Base-by-base conservation (phyloP, 148 eudicot genomes). In the Arbutus unedo region DNA sequence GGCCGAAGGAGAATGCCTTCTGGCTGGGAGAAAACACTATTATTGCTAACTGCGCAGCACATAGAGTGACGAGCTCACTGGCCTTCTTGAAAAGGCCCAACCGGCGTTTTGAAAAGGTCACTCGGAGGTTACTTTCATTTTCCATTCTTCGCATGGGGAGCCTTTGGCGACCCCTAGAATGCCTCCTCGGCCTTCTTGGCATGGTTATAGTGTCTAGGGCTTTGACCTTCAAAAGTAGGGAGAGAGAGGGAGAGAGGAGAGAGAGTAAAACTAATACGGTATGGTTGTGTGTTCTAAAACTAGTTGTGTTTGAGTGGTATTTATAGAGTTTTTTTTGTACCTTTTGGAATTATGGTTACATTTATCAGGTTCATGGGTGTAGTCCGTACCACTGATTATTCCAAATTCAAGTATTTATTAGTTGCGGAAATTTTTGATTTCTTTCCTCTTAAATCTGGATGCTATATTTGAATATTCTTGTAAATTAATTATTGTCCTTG, bases 101-200 rank as follows among this genome's bases (percentile, higher is more conserved):
- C 14, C 87, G 77, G 0, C 91, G 82, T 44, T 89, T 89, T 13
- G 87, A 76, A 72, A 89, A 89, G 77, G 91, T 86, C 4, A 85
- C 87, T 2, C 51, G 86, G 4, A 77, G 76, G 50, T 79, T 77
- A 5, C 67, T 83, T 38, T 44, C 54, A 5, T 77, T 83, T 18
- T 79, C 6, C 18, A 89, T 89, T 72, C 72, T 84, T 9, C 38
- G 47, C 31, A 85, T 78, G 10, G 62, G 59, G 0, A 89, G 21
- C 83, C 78, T 89, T 43, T 81, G 74, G 13, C 91, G 81, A 15
- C 90, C 90, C 75, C 21, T 76, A 51, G 38, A 31, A 31, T 31
- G 38, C 38, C 38, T 31, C 38, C 38, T 31, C 38, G 38, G 38
- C 38, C 38, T 31, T 1, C 38, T 31, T 31, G 38, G 38, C 38